These are phyloP conservation scores for Davidsoniella eucalypti DNA, from an alignment of 2,329 filamentous ascomycete species.

Conservation along the genomic window DNA sequence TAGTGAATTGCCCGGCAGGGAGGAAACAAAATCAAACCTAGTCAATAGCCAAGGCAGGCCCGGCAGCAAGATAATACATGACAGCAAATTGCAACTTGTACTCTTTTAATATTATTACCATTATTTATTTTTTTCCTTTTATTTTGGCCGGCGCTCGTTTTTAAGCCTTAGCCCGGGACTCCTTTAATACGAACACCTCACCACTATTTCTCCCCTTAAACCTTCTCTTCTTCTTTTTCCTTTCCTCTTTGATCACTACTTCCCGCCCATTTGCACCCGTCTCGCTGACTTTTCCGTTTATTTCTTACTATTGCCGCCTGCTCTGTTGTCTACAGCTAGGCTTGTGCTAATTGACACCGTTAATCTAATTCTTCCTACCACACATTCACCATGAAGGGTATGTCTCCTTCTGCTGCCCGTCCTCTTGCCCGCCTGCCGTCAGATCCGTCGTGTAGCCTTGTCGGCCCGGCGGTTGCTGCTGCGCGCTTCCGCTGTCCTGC, in stretches of 20 bases:
- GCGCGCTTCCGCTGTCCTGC: neutral
- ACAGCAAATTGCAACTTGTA: neutral
- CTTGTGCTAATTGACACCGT: conserved; percentile 6
- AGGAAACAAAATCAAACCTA: too few species aligned
- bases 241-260: conserved; percentile 11
- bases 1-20: too few species aligned
- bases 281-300: conserved; percentile 2
- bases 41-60: too few species aligned
- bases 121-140: too few species aligned
- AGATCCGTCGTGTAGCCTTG: neutral
- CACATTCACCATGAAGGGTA: conserved; percentile 24
- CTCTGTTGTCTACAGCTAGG: conserved; percentile 7
- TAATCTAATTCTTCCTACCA: conserved; percentile 9
- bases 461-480: neutral
- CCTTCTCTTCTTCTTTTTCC: conserved; percentile 7
- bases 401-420: neutral
- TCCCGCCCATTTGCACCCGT: conserved; percentile 3
- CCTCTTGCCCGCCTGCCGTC: neutral
- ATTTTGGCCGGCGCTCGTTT: neutral
- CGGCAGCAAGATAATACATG: neutral
- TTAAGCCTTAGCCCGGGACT: neutral
- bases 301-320: conserved; percentile 9
- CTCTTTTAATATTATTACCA: neutral
- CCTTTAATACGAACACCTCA: conserved; percentile 13
- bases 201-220: conserved; percentile 10